Percentiles rank a stretch among this genome's conserved stretches.
These are phyloP conservation scores for Corymbia maculata DNA, from an alignment of 345 rosid species.

Conservation along the genomic window DNA sequence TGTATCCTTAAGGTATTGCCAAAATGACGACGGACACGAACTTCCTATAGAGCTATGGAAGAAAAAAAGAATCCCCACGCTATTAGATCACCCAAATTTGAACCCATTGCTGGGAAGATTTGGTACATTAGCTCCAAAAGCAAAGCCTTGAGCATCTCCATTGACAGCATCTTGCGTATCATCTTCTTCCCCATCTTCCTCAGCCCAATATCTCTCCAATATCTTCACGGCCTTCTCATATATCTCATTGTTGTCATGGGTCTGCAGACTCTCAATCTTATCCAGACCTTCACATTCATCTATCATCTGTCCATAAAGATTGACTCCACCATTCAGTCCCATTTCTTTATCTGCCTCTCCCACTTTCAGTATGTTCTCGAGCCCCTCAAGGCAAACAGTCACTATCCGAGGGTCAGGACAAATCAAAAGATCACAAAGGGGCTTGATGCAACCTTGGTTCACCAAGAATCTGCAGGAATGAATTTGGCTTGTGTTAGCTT, in stretches of 20 bases:
- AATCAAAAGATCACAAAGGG: slow-evolving; percentile 70
- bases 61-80: background rate
- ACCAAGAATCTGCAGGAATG: slow-evolving; percentile 48
- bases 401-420: slow-evolving; percentile 82
- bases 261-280: slow-evolving; percentile 71
- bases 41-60: background rate
- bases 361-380: slow-evolving; percentile 73
- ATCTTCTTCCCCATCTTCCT: slow-evolving; percentile 54
- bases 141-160: slow-evolving; percentile 31
- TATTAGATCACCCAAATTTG: slow-evolving; percentile 43
- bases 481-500: background rate
- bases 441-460: slow-evolving; percentile 69
- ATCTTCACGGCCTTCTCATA: slow-evolving; percentile 80
- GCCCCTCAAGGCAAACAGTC: slow-evolving; percentile 82
- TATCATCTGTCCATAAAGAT: slow-evolving; percentile 51
- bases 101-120: slow-evolving; percentile 57
- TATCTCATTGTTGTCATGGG: slow-evolving; percentile 76
- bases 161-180: slow-evolving; percentile 21
- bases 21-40: background rate
- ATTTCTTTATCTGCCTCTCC: slow-evolving; percentile 73
- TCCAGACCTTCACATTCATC: slow-evolving; percentile 76
- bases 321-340: slow-evolving; percentile 47
- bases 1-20: background rate
- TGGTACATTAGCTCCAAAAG: slow-evolving; percentile 46
- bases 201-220: slow-evolving; percentile 77